Percentiles rank a stretch among this genome's conserved stretches.
Evolutionary conservation across 768 basidiomycete species (phyloP).

Genomic region (Leucosporidium scottii): DNA sequence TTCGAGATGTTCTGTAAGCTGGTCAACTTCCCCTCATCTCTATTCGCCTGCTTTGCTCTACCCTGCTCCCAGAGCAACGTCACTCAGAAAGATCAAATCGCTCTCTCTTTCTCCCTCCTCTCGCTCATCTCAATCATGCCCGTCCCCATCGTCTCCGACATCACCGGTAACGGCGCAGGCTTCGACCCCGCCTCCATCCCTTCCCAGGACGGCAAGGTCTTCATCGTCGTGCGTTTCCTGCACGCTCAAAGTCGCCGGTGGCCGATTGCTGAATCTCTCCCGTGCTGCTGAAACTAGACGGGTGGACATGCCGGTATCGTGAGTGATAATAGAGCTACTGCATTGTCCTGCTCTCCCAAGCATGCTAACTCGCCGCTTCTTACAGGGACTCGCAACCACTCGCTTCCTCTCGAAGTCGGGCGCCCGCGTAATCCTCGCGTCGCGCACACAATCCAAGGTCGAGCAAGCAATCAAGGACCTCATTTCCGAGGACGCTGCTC

Average conservation of each 20-base stretch:
- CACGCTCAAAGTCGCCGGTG: too few species aligned
- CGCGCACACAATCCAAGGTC: constrained; percentile 49
- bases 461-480: constrained; percentile 50
- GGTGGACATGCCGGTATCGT: constrained; percentile 51
- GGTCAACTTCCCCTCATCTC: not conserved
- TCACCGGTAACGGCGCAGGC: constrained; percentile 33
- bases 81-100: not conserved
- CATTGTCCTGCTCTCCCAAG: not conserved
- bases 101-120: not conserved
- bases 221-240: constrained; percentile 42
- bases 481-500: constrained; percentile 42
- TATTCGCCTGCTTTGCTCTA: too few species aligned
- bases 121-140: not conserved
- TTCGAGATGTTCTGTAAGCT: not conserved
- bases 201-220: constrained; percentile 49
- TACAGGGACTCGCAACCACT: constrained; percentile 48
- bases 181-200: constrained; percentile 41
- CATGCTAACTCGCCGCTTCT: not conserved
- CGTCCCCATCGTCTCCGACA: constrained; percentile 6
- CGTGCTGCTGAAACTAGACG: constrained; percentile 37
- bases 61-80: not conserved
- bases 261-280: too few species aligned
- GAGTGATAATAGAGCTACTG: not conserved
- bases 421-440: constrained; percentile 55
- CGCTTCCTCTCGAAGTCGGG: constrained; percentile 52